Percentiles rank a stretch among this genome's conserved stretches.
Conservation (phyloP, 768 basidiomycete genomes). For the Coprinopsis marcescibilis region DNA sequence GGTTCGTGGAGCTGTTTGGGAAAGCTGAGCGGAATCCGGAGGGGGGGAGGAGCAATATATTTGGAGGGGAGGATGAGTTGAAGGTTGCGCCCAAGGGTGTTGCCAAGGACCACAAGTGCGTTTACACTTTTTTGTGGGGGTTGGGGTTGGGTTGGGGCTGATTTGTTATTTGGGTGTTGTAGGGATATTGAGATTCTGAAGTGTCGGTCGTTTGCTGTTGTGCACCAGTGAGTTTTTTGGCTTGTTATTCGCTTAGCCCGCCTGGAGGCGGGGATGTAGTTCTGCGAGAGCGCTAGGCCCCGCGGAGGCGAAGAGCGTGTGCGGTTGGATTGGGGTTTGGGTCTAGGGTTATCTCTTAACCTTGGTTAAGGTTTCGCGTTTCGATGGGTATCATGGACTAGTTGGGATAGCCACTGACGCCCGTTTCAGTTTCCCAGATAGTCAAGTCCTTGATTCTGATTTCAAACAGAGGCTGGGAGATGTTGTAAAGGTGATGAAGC, state of each 20-base stretch:
- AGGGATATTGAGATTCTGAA: slow-evolving; percentile 92
- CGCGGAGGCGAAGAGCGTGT: too few relatives aligned
- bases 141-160: too few relatives aligned
- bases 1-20: slow-evolving; percentile 78
- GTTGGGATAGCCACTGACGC: too few relatives aligned
- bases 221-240: slow-evolving; percentile 41
- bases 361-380: too few relatives aligned
- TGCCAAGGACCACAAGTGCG: slow-evolving; percentile 72
- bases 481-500: slow-evolving; percentile 51
- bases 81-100: slow-evolving; percentile 92
- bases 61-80: slow-evolving; percentile 81
- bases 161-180: too few relatives aligned
- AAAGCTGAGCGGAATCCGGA: slow-evolving; percentile 54
- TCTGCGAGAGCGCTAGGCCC: too few relatives aligned
- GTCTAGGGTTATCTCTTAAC: too few relatives aligned
- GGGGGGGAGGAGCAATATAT: slow-evolving; percentile 68
- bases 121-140: too few relatives aligned
- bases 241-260: neutral
- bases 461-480: slow-evolving; percentile 61
- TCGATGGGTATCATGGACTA: too few relatives aligned
- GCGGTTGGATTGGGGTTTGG: too few relatives aligned
- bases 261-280: neutral
- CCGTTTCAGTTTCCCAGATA: slow-evolving; percentile 59
- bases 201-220: slow-evolving; percentile 71
- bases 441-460: slow-evolving; percentile 58